These are phyloP conservation scores for Aspergillus bertholletiae DNA, from an alignment of 495 filamentous ascomycete genomes.

Conservation along the genomic window DNA sequence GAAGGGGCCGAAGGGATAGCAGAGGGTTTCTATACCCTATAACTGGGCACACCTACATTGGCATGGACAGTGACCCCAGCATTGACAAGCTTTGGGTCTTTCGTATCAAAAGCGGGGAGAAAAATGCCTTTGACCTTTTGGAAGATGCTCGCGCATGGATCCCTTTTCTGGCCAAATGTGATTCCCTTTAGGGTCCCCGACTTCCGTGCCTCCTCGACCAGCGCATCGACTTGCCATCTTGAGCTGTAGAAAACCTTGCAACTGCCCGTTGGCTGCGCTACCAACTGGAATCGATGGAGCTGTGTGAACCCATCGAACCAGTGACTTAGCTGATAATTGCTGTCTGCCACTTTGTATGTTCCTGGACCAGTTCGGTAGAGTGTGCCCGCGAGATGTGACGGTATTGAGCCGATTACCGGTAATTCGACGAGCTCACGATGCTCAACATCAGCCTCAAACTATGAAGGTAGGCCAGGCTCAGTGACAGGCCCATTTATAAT, in stretches of 20 bases:
- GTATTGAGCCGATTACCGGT: constrained; percentile 4
- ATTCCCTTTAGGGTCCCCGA: constrained; percentile 1
- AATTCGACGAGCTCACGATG: constrained; percentile 7
- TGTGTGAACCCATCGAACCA: constrained; percentile 15
- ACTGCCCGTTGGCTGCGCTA: not conserved
- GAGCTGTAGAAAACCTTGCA: constrained; percentile 12
- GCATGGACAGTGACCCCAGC: constrained; percentile 9
- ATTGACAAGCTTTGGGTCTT: not conserved
- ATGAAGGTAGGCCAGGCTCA: too few relatives aligned
- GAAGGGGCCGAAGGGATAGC: too few relatives aligned
- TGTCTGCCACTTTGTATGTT: constrained; percentile 2
- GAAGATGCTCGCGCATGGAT: constrained; percentile 11
- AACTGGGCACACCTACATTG: constrained; percentile 2
- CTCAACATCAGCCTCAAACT: constrained; percentile 7
- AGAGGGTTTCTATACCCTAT: too few relatives aligned
- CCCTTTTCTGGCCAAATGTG: constrained; percentile 14
- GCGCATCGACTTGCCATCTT: constrained; percentile 9
- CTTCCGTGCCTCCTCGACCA: constrained; percentile 9
- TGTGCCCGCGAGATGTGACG: constrained; percentile 1
- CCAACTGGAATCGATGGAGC: constrained; percentile 12
- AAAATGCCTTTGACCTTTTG: constrained; percentile 11
- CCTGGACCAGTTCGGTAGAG: constrained; percentile 8
- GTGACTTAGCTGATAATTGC: constrained; percentile 4
- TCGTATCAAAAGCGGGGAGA: not conserved
- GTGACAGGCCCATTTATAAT: too few relatives aligned